A percentile compares a stretch with the other conserved stretches of the same genome.
Conservation (phyloP, 1,139 yeast species). For the Pichia sp. region DNA sequence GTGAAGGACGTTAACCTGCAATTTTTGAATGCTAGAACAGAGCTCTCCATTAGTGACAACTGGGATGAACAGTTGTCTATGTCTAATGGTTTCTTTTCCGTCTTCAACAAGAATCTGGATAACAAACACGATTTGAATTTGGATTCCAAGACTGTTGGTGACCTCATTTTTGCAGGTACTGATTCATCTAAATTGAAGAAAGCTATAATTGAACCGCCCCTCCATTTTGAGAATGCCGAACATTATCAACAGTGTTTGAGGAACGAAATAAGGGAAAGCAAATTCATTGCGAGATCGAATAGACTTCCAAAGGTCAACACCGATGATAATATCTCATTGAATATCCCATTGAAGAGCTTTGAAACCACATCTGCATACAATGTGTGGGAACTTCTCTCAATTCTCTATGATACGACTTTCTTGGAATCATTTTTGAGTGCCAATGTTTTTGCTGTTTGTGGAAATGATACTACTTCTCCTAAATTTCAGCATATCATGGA, state of each 20-base stretch:
- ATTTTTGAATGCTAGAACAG: constrained; percentile 32
- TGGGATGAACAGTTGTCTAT: constrained; percentile 61
- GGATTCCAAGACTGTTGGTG: constrained; percentile 36
- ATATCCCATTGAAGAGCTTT: constrained; percentile 23
- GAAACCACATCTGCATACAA: constrained; percentile 21
- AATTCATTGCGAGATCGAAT: constrained; percentile 10
- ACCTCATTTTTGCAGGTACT: constrained; percentile 45
- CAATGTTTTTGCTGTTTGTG: constrained; percentile 26
- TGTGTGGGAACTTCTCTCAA: constrained; percentile 48
- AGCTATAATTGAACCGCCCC: constrained; percentile 6
- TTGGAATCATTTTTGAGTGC: constrained; percentile 16
- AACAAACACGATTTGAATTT: constrained; percentile 20
- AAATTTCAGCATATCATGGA: constrained; percentile 26
- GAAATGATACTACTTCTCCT: constrained; percentile 19
- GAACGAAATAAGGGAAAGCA: constrained; percentile 11
- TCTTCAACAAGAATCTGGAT: constrained; percentile 28
- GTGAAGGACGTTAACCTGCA: constrained; percentile 38
- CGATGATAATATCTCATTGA: constrained; percentile 25
- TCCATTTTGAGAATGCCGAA: constrained; percentile 8
- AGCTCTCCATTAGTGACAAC: constrained; percentile 45
- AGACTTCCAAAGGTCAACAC: constrained; percentile 29
- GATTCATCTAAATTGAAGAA: constrained; percentile 18
- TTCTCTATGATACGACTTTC: constrained; percentile 45
- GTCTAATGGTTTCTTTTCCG: constrained; percentile 49
- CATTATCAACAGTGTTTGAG: constrained; percentile 11